phyloP scores from a whole-genome alignment of 2,329 filamentous ascomycete genomes.

The Arthroderma uncinatum region DNA sequence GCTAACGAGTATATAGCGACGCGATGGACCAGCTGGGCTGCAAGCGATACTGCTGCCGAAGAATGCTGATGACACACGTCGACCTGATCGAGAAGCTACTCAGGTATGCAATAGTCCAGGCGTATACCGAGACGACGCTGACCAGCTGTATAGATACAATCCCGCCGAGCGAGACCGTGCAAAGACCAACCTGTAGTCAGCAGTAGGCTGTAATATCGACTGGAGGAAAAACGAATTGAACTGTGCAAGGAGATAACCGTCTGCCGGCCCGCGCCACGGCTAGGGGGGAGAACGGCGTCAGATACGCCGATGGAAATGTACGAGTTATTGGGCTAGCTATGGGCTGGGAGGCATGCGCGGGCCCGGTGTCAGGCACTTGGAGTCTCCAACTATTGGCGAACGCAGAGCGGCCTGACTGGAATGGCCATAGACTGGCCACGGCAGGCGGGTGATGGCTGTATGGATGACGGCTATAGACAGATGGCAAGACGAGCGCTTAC shows the following conservation, averaged over 20 bases:
- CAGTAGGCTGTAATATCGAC: not conserved
- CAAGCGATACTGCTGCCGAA: conserved; percentile 93
- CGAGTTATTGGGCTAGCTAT: not conserved
- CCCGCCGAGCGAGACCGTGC: conserved; percentile 39
- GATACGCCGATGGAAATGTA: not conserved
- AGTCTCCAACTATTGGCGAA: not conserved
- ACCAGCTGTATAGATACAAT: conserved; percentile 38
- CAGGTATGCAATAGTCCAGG: conserved; percentile 46
- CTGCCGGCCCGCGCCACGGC: not conserved
- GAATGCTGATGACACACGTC: conserved; percentile 99
- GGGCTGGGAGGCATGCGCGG: not conserved
- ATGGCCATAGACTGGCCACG: no score
- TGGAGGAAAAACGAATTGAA: not conserved
- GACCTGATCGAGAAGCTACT: conserved; percentile 97
- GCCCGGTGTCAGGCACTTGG: not conserved
- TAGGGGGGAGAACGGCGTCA: not conserved
- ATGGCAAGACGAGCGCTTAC: no score
- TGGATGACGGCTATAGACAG: no score
- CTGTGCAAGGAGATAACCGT: not conserved
- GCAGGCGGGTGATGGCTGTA: no score
- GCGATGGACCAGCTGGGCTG: conserved; percentile 92
- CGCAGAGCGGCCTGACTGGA: not conserved
- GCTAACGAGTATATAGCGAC: conserved; percentile 48
- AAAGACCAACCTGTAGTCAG: conserved; percentile 24
- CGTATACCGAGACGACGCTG: no score